Conservation (phyloP, 1,284 basidiomycete genomes). For the Ganoderma lucidum region DNA sequence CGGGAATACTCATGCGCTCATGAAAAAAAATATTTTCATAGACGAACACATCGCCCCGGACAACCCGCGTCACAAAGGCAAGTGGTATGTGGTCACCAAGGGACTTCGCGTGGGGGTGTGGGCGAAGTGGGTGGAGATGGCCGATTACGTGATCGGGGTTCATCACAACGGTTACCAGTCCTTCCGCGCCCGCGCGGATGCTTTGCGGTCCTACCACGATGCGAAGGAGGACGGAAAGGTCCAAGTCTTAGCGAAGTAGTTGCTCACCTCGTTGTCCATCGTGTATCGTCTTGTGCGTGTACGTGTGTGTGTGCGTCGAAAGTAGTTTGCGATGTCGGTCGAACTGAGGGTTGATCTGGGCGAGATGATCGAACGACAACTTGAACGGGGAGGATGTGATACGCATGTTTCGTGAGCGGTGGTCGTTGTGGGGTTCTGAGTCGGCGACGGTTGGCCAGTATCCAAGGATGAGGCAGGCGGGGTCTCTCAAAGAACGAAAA, state of each 20-base stretch:
- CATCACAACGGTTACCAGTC: neutral
- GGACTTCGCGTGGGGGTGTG: neutral
- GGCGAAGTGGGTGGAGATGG: neutral
- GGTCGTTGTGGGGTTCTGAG: neutral
- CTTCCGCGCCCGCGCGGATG: neutral
- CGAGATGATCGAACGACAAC: too few species aligned
- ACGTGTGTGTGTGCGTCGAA: neutral
- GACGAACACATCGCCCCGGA: neutral
- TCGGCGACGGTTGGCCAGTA: neutral
- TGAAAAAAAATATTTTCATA: neutral
- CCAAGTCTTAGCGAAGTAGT: neutral
- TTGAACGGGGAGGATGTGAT: neutral
- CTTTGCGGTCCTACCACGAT: neutral
- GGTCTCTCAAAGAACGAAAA: neutral
- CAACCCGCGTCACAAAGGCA: neutral
- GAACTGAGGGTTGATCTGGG: neutral
- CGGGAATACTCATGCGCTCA: neutral
- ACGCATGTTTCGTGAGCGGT: constrained; percentile 1
- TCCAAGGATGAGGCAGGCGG: neutral
- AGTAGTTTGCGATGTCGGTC: too few species aligned
- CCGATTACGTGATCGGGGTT: neutral
- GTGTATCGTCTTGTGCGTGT: neutral
- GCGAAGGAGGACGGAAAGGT: neutral
- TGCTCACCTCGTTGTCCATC: neutral
- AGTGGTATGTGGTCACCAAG: neutral